Evolutionary conservation across 2,329 filamentous ascomycete species (phyloP).

Genomic region (Claviceps capensis): DNA sequence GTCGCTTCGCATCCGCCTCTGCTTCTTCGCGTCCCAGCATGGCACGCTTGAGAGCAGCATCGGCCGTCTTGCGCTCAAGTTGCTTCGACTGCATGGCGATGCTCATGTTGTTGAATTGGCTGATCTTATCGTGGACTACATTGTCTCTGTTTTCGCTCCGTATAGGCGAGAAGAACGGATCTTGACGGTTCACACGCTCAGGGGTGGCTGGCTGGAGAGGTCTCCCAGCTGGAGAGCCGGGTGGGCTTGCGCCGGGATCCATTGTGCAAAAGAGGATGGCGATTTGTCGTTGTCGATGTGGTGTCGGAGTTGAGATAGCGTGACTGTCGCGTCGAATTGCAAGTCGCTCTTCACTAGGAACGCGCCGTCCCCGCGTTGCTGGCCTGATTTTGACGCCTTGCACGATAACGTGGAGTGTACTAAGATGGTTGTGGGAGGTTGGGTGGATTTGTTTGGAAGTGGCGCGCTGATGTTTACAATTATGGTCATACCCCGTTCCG

Average conservation of each 20-base stretch:
- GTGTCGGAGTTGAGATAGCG: neutral
- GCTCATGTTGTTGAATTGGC: conserved; percentile 57
- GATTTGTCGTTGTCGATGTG: neutral
- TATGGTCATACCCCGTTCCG: neutral
- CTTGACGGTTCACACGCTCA: conserved; percentile 43
- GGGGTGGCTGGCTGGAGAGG: conserved; percentile 49
- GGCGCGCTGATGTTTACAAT: conserved; percentile 8
- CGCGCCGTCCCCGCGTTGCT: conserved; percentile 1
- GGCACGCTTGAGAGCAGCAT: conserved; percentile 51
- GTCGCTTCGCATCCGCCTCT: conserved; percentile 51
- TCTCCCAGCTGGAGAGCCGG: conserved; percentile 36
- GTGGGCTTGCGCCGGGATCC: conserved; percentile 33
- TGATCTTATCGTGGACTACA: conserved; percentile 53
- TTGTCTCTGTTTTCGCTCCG: conserved; percentile 36
- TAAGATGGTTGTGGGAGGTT: neutral
- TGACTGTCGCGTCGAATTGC: neutral
- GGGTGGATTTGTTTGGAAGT: conserved; percentile 1
- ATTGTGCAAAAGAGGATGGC: conserved; percentile 18
- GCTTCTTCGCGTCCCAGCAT: conserved; percentile 58
- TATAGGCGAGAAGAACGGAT: conserved; percentile 22
- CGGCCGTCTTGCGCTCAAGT: conserved; percentile 49
- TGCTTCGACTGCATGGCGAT: conserved; percentile 47
- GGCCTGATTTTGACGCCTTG: neutral
- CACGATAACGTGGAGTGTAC: neutral
- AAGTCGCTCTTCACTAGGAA: neutral